Evolutionary conservation across 108 stramenopile species (phyloP).

Genomic region (Cylindrotheca fusiformis): DNA sequence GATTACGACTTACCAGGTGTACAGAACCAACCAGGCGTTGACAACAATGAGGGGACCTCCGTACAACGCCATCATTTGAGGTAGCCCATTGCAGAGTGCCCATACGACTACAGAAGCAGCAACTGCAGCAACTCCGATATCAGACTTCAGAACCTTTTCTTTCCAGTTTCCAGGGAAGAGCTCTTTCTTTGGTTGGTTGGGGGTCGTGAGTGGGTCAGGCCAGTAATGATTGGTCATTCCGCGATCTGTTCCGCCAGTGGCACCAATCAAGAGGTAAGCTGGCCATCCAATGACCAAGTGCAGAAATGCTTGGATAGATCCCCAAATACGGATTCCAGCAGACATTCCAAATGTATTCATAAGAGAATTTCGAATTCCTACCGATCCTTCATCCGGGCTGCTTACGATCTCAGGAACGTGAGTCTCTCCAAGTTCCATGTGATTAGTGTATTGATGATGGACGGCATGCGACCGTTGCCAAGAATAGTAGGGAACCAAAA

Average conservation of each 20-base stretch:
- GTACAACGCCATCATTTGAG: constrained; percentile 86
- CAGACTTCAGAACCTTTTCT: constrained; percentile 84
- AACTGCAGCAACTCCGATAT: constrained; percentile 88
- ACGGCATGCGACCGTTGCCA: constrained; percentile 95
- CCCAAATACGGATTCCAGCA: constrained; percentile 66
- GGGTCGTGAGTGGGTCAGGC: constrained; percentile 62
- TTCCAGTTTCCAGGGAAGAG: constrained; percentile 89
- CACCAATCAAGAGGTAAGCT: constrained; percentile 80
- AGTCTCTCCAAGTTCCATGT: constrained; percentile 95
- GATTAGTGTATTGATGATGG: constrained; percentile 96
- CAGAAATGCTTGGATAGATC: constrained; percentile 63
- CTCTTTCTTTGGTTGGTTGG: constrained; percentile 75
- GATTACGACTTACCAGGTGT: constrained; percentile 82
- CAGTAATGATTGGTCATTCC: constrained; percentile 78
- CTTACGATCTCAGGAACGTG: constrained; percentile 67
- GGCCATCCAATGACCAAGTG: constrained; percentile 86
- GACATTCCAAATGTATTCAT: constrained; percentile 53
- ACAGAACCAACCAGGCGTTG: constrained; percentile 96
- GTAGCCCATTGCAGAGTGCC: constrained; percentile 67
- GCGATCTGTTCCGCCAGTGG: constrained; percentile 73
- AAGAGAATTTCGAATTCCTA: constrained; percentile 37
- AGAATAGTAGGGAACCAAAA: constrained; percentile 96
- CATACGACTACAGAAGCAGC: constrained; percentile 58
- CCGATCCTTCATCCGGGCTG: constrained; percentile 32
- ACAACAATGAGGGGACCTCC: constrained; percentile 91